Evolutionary conservation across 73 alveolate genomes (phyloP).

Genomic region (Paramecium caudatum): DNA sequence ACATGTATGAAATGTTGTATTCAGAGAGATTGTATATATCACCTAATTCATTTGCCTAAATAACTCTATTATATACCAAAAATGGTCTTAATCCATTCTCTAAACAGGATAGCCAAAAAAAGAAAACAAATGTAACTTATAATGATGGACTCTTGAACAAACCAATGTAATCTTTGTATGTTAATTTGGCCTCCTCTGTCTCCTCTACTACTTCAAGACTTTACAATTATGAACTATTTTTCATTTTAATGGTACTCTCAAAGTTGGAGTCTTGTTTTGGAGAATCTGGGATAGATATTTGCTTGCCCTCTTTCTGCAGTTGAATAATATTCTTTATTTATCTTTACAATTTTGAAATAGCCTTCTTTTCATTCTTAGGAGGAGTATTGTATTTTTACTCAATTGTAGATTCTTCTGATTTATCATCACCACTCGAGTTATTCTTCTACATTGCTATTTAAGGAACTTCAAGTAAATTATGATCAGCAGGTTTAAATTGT

Average conservation of each 20-base stretch:
- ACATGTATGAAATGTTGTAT: constrained; percentile 6
- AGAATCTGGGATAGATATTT: not conserved
- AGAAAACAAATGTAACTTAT: not conserved
- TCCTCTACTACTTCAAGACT: not conserved
- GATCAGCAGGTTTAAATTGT: not conserved
- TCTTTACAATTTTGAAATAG: not conserved
- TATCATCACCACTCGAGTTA: constrained; percentile 10
- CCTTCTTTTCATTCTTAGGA: not conserved
- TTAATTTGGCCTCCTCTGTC: not conserved
- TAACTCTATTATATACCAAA: not conserved
- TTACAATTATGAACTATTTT: not conserved
- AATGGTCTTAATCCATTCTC: constrained; percentile 52
- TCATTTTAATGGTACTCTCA: not conserved
- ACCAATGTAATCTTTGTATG: constrained; percentile 1
- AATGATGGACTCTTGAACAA: not conserved
- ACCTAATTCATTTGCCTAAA: constrained; percentile 40
- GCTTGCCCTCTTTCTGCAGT: not conserved
- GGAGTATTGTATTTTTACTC: too few relatives aligned
- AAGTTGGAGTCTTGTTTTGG: not conserved
- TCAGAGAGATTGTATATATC: not conserved
- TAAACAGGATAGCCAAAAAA: constrained; percentile 27
- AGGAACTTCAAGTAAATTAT: constrained; percentile 24
- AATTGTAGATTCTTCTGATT: not conserved
- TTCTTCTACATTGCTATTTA: not conserved
- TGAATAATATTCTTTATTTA: not conserved